Evolutionary conservation across 768 basidiomycete species (phyloP), one percentile per base, ranked within the genome.

Genomic region (Pisolithus marmoratus): DNA sequence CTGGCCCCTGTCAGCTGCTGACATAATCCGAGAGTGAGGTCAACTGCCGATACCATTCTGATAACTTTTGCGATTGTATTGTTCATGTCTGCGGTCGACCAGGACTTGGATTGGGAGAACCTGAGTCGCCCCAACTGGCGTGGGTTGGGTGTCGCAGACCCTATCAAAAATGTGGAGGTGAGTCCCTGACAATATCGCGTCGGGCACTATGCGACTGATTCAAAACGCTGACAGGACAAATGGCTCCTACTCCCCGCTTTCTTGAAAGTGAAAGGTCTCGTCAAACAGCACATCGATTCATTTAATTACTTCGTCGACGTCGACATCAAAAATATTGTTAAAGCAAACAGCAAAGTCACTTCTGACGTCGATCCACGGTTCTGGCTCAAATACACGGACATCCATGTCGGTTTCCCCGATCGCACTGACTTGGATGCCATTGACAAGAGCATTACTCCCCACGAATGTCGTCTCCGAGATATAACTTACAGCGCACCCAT

Each of bases 251-350:
- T 99, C 2, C 96, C 96, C 2, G 95, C 94, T 9, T 99, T 98
- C 63, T 77, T 99, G 48, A 89, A 94, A 71, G 91, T 96, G 55
- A 99, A 99, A 63, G 96, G 96, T 53, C 84, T 99, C 14, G 96
- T 99, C 55, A 98, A 98, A 73, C 96, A 98, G 65, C 96, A 99
- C 65, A 90, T 97, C 59, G 96, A 97, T 69, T 96, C 93, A 8
- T 98, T 93, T 83, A 97, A 97, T 73, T 94, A 95, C 70, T 98
- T 99, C 64, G 93, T 97, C 64, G 90, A 97, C 60, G 85, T 89
- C 40, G 96, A 98, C 64, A 89, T 99, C 65, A 94, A 94, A 69
- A 95, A 94, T 60, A 96, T 99, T 61, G 84, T 98, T 53, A 88
- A 84, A 58, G 92, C 92, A 6, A 94, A 95, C 66, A 86, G 84